Evolutionary conservation across 75 land plant genomes (phyloP).

Genomic region (Sequoiadendron giganteum): DNA sequence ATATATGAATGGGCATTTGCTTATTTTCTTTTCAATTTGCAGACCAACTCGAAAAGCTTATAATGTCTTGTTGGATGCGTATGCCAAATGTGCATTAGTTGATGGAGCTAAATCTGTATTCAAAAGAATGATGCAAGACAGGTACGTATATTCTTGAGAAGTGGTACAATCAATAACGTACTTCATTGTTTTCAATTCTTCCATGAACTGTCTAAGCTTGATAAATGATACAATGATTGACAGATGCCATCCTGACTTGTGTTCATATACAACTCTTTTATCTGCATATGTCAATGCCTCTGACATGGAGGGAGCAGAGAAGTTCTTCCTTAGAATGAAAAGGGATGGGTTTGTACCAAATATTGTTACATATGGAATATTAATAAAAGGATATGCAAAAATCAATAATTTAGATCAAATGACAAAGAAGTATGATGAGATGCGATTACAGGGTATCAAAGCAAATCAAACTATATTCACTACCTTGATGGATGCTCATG

Average conservation of each 20-base stretch:
- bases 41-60: conserved; percentile 93
- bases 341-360: conserved; percentile 75
- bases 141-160: conserved; percentile 30
- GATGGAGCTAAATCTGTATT: conserved; percentile 77
- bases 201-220: neutral
- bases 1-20: neutral
- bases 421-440: conserved; percentile 64
- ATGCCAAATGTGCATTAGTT: conserved; percentile 88
- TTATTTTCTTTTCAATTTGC: conserved; percentile 19
- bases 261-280: conserved; percentile 82
- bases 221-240: neutral
- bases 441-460: conserved; percentile 50
- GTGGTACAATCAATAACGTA: neutral
- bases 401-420: conserved; percentile 54
- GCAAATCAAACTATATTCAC: conserved; percentile 76
- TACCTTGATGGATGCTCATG: conserved; percentile 73
- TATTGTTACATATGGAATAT: conserved; percentile 74
- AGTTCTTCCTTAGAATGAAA: conserved; percentile 62
- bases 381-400: conserved; percentile 92
- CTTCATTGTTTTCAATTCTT: neutral
- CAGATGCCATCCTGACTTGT: conserved; percentile 81
- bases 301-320: conserved; percentile 89
- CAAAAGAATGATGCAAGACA: conserved; percentile 85
- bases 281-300: conserved; percentile 84
- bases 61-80: conserved; percentile 90